These are phyloP conservation scores for Peniophora sp. DNA, from an alignment of 1,284 basidiomycete genomes.

Conservation along the genomic window DNA sequence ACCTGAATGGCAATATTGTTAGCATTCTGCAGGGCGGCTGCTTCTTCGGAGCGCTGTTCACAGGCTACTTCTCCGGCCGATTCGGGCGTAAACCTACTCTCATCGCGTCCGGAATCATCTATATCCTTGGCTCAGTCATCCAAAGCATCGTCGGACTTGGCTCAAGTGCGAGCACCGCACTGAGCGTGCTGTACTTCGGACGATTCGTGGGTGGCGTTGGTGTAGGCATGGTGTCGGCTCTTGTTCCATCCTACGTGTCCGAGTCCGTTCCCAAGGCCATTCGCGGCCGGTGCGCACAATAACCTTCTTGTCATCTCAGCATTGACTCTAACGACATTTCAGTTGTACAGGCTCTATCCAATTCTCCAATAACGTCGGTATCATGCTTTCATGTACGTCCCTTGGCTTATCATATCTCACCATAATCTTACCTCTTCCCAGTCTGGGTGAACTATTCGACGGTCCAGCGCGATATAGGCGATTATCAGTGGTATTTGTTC, in stretches of 20 bases:
- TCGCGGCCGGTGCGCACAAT: conserved; percentile 30
- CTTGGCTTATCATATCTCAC: background rate
- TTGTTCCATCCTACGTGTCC: conserved; percentile 51
- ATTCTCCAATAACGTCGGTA: conserved; percentile 39
- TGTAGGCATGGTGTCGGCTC: conserved; percentile 43
- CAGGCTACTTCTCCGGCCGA: conserved; percentile 29
- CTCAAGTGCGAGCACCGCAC: conserved; percentile 25
- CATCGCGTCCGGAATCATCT: conserved; percentile 43
- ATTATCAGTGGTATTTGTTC: too few species aligned
- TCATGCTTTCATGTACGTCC: conserved; percentile 23
- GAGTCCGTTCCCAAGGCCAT: conserved; percentile 51
- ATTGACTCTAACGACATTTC: too few species aligned
- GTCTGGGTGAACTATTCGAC: background rate
- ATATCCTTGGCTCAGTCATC: conserved; percentile 45
- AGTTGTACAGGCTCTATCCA: conserved; percentile 48
- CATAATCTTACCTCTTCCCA: conserved; percentile 31
- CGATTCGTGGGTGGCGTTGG: conserved; percentile 40
- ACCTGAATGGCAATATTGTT: conserved; percentile 47
- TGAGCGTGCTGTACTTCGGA: conserved; percentile 40
- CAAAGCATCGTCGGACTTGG: conserved; percentile 40
- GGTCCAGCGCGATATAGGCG: too few species aligned
- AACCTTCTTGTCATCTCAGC: too few species aligned
- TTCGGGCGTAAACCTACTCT: conserved; percentile 42
- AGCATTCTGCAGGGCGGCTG: conserved; percentile 49
- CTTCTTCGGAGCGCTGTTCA: conserved; percentile 41